Evolutionary conservation across 1,139 yeast species (phyloP).

Genomic region (Schwanniomyces etchellsii): DNA sequence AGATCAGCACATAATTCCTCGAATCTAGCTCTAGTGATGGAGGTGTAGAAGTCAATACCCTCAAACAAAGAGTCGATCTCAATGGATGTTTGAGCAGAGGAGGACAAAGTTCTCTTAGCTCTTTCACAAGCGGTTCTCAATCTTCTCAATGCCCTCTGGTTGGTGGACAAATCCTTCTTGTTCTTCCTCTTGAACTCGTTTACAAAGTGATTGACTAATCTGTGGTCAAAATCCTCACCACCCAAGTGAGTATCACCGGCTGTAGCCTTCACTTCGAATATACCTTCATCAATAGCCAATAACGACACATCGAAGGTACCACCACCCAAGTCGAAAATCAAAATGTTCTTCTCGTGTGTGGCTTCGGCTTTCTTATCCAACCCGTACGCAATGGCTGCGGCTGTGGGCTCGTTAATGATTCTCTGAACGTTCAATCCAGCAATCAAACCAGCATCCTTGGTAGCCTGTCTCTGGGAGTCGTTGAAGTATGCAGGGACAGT

Average conservation of each 20-base stretch:
- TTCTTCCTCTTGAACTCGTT: conserved; percentile 35
- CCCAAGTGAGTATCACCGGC: conserved; percentile 99
- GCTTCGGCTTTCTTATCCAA: conserved; percentile 65
- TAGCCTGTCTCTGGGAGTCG: conserved; percentile 61
- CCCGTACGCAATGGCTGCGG: conserved; percentile 62
- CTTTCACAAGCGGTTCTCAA: conserved; percentile 38
- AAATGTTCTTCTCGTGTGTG: conserved; percentile 67
- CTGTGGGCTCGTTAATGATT: conserved; percentile 59
- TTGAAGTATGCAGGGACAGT: conserved; percentile 65
- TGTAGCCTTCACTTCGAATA: conserved; percentile 93
- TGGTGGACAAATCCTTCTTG: conserved; percentile 31
- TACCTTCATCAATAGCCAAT: conserved; percentile 90
- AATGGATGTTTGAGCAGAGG: conserved; percentile 32
- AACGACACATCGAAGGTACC: conserved; percentile 97
- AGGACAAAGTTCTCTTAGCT: conserved; percentile 37
- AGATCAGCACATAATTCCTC: conserved; percentile 36
- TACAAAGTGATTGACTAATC: conserved; percentile 32
- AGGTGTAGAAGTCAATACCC: conserved; percentile 35
- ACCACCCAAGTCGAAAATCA: conserved; percentile 95
- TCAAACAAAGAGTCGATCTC: conserved; percentile 35
- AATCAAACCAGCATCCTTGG: conserved; percentile 58
- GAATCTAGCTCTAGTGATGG: conserved; percentile 37
- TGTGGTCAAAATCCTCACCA: conserved; percentile 64
- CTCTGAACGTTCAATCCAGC: conserved; percentile 57
- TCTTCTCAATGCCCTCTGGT: conserved; percentile 37